Percentiles rank a stretch among this genome's conserved stretches.
Evolutionary conservation across 1,284 basidiomycete species (phyloP).

Genomic region (Porodaedalea pini): DNA sequence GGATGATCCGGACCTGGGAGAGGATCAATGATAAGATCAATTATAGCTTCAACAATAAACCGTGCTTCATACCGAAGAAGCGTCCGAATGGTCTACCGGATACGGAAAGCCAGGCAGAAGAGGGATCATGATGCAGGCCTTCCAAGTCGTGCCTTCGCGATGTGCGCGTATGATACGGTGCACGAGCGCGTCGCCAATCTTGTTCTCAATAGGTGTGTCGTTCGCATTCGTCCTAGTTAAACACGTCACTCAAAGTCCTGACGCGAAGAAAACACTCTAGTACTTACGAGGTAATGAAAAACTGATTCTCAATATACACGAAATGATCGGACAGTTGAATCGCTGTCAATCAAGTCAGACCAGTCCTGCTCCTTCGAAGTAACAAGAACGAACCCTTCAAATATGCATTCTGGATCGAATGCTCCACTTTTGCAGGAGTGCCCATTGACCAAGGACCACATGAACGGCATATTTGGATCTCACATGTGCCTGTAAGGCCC

Average conservation of each 20-base stretch:
- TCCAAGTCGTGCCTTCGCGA: constrained; percentile 80
- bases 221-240: constrained; percentile 72
- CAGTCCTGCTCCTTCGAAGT: neutral
- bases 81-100: constrained; percentile 90
- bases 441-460: constrained; percentile 97
- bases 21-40: constrained; percentile 8
- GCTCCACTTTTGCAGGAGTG: constrained; percentile 81
- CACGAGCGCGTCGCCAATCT: constrained; percentile 92
- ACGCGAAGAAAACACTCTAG: neutral
- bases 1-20: constrained; percentile 78
- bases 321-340: constrained; percentile 95
- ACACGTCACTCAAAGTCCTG: neutral
- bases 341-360: constrained; percentile 42
- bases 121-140: constrained; percentile 91
- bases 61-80: constrained; percentile 68
- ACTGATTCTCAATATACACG: constrained; percentile 96
- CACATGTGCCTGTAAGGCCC: constrained; percentile 93
- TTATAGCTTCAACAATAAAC: neutral
- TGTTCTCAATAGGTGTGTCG: constrained; percentile 87
- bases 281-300: constrained; percentile 91
- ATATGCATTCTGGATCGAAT: constrained; percentile 95
- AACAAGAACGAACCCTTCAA: constrained; percentile 59
- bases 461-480: constrained; percentile 95
- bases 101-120: constrained; percentile 92
- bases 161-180: constrained; percentile 90